Evolutionary conservation across 2,329 filamentous ascomycete species (phyloP).

Genomic region (Aspergillus versicolor): DNA sequence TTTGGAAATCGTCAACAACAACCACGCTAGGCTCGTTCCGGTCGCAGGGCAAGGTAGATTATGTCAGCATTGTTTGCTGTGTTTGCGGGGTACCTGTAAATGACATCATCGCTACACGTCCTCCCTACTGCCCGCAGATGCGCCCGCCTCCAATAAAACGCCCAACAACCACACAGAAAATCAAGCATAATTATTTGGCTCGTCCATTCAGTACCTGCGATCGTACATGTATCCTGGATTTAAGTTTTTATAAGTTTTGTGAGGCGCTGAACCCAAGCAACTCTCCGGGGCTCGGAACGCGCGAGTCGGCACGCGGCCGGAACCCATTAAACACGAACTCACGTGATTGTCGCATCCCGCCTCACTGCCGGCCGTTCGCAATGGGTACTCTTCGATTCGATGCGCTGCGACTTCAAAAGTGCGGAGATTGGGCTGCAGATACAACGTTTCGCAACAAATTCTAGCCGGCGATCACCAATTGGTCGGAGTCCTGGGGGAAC

Average conservation of each 20-base stretch:
- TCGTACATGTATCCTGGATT: not conserved
- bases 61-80: constrained; percentile 22
- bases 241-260: not conserved
- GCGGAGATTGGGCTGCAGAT: constrained; percentile 2
- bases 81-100: constrained; percentile 15
- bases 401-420: constrained; percentile 6
- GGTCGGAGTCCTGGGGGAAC: not conserved
- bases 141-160: not conserved
- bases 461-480: not conserved
- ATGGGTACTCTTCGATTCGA: not conserved
- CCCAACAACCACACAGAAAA: not conserved
- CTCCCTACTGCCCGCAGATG: constrained; percentile 15
- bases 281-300: constrained; percentile 10
- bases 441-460: not conserved
- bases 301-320: constrained; percentile 21
- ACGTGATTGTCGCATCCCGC: constrained; percentile 27
- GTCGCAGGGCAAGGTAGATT: constrained; percentile 17
- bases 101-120: constrained; percentile 33
- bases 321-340: constrained; percentile 27
- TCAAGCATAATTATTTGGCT: not conserved
- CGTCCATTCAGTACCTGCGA: constrained; percentile 2
- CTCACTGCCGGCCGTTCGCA: not conserved
- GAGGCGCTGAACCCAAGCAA: not conserved
- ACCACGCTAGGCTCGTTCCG: constrained; percentile 14
- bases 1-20: constrained; percentile 24